Conservation (phyloP, 495 filamentous ascomycete genomes). For the Letharia columbiana region DNA sequence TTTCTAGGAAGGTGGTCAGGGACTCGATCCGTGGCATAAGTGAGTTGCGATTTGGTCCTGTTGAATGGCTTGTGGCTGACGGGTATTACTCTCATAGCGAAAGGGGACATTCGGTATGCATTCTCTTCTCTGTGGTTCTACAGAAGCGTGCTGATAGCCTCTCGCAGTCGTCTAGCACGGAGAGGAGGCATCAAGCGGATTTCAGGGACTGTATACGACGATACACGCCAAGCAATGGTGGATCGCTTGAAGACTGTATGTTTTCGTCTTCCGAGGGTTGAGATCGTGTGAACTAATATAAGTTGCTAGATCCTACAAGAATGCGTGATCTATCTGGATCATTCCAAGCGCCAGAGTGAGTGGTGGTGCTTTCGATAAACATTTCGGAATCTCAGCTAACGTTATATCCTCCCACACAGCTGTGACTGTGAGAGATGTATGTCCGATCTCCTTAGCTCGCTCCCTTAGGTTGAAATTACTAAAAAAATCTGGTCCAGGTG, state of each 20-base stretch:
- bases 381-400: not conserved
- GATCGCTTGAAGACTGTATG: conserved; percentile 45
- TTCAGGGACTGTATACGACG: conserved; percentile 59
- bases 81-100: conserved; percentile 38
- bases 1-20: conserved; percentile 46
- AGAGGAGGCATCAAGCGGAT: conserved; percentile 74
- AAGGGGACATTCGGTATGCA: conserved; percentile 57
- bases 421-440: conserved; percentile 55
- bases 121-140: not conserved
- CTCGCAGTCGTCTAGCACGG: conserved; percentile 60
- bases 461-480: not conserved
- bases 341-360: conserved; percentile 42
- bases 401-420: conserved; percentile 26
- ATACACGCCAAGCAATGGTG: conserved; percentile 49
- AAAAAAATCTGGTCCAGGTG: conserved; percentile 38
- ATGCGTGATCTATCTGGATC: conserved; percentile 44
- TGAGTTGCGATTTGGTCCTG: conserved; percentile 33
- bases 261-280: not conserved
- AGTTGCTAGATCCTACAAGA: conserved; percentile 43
- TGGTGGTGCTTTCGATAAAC: conserved; percentile 5
- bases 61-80: conserved; percentile 20
- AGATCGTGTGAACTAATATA: conserved; percentile 1
- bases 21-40: conserved; percentile 59
- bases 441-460: conserved; percentile 22
- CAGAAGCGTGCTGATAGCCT: not conserved